Base-by-base conservation (phyloP, 805 yeast species). In the Zygoascus flipseniorum region DNA sequence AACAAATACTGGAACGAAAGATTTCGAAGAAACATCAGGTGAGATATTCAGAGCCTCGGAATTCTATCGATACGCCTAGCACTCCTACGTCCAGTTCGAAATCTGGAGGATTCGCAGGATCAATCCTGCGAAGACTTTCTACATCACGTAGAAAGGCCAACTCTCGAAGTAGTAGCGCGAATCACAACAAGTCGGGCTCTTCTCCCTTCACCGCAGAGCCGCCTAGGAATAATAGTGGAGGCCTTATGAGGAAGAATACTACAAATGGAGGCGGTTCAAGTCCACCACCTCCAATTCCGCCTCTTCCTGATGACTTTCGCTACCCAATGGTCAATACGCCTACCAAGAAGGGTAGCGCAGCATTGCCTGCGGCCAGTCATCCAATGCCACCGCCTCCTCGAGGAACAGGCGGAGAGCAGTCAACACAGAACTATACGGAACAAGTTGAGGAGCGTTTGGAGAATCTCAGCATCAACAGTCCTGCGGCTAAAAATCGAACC, bases 251-350 rank as follows among this genome's bases (percentile, higher is more conserved):
- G 16, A 35, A 35, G 39, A 35, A 35, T n/a, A 16, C 20, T 6
- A 19, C 26, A 4, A 42, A 42, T 42, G 44, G 44, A n/a, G 44
- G 14, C 13, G 9, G 20, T 11, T 19, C 20, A 4, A 31, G 42
- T 46, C 42, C 49, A 8, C 49, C 49, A 10, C 49, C 49, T 31
- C 49, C 49, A 13, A 32, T 46, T 4, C 49, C 49, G 14, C 42
- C 39, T 5, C 11, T 46, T n/a, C 49, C 49, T 31, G 49, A 46
- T 31, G 49, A 46, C 14, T 31, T 46, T 31, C 16, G 41, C 14
- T 44, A 44, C 14, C 47, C 47, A 13, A 23, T 18, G 20, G 9
- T 11, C 28, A n/a, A 14, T 44, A 14, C 47, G 8, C 18, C 39
- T 35, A 35, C 39, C 39, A 35, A 35, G 39, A 35, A n/a, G 39